Conservation (phyloP, 805 yeast genomes). For the Clavispora santaluciae region DNA sequence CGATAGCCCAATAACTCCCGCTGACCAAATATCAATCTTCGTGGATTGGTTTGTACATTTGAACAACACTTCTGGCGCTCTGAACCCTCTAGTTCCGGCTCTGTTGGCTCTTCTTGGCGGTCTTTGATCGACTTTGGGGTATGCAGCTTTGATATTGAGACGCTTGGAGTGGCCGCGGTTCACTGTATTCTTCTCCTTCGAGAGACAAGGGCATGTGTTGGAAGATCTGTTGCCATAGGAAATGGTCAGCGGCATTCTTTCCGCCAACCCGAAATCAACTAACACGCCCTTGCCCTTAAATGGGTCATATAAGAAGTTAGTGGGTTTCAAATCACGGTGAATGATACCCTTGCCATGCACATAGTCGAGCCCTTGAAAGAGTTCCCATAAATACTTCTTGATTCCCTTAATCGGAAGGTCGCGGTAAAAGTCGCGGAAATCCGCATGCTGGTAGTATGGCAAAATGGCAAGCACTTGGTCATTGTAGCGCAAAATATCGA, state of each 20-base stretch:
- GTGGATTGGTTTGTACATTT: conserved; percentile 81
- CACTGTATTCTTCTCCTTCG: conserved; percentile 26
- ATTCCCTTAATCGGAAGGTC: conserved; percentile 77
- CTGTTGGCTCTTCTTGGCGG: conserved; percentile 91
- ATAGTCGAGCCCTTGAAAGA: conserved; percentile 68
- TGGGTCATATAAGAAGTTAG: conserved; percentile 68
- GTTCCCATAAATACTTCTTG: conserved; percentile 71
- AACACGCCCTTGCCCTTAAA: conserved; percentile 67
- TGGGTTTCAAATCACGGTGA: conserved; percentile 45
- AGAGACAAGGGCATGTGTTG: conserved; percentile 54
- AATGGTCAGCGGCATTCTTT: conserved; percentile 30
- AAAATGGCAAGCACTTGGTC: conserved; percentile 93
- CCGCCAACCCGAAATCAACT: conserved; percentile 93
- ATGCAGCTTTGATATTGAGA: conserved; percentile 45
- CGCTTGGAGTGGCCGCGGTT: conserved; percentile 19
- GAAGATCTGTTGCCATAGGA: conserved; percentile 12
- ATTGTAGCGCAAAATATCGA: conserved; percentile 80
- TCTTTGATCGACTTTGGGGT: conserved; percentile 81
- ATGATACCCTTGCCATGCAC: conserved; percentile 44
- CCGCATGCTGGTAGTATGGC: conserved; percentile 88
- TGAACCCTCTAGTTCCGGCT: conserved; percentile 93
- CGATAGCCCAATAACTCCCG: conserved; percentile 81
- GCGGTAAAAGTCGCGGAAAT: conserved; percentile 81
- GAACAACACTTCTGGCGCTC: conserved; percentile 90
- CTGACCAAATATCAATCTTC: conserved; percentile 88